These are phyloP conservation scores for Cryptosporidium canis DNA, from an alignment of 169 alveolate genomes.

Conservation along the genomic window DNA sequence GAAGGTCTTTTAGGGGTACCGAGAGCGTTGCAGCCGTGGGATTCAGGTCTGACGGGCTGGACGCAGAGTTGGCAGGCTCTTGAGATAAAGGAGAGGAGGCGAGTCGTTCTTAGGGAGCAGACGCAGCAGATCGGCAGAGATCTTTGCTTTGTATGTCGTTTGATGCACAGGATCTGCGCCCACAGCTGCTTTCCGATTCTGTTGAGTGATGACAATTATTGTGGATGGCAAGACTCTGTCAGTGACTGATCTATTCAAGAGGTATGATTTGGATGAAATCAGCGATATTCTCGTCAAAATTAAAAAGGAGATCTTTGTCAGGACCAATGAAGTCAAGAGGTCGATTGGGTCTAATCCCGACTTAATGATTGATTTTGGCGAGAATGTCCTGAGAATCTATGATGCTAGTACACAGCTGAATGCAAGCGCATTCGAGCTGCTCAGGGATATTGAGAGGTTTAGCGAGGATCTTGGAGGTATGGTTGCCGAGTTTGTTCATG, in stretches of 20 bases:
- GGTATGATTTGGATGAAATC: conserved; percentile 53
- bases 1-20: too few species aligned
- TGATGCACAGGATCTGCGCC: background rate
- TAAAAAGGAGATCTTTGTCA: conserved; percentile 39
- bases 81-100: too few species aligned
- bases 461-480: background rate
- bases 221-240: conserved; percentile 29
- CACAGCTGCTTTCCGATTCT: background rate
- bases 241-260: conserved; percentile 39
- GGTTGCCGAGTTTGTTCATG: background rate
- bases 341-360: conserved; percentile 68
- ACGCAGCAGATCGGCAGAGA: too few species aligned
- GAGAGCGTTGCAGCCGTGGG: too few species aligned
- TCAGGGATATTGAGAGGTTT: conserved; percentile 7
- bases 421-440: background rate
- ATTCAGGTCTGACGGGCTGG: too few species aligned
- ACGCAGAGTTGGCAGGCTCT: too few species aligned
- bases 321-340: conserved; percentile 54
- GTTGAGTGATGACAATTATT: conserved; percentile 4
- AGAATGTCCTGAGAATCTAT: conserved; percentile 43
- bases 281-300: conserved; percentile 47
- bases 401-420: background rate
- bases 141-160: background rate
- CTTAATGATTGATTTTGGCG: conserved; percentile 60
- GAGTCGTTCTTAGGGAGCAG: too few species aligned